A percentile compares a stretch with the other conserved stretches of the same genome.
Conservation (phyloP, 1,284 basidiomycete genomes). For the Jaminaea rosea region DNA sequence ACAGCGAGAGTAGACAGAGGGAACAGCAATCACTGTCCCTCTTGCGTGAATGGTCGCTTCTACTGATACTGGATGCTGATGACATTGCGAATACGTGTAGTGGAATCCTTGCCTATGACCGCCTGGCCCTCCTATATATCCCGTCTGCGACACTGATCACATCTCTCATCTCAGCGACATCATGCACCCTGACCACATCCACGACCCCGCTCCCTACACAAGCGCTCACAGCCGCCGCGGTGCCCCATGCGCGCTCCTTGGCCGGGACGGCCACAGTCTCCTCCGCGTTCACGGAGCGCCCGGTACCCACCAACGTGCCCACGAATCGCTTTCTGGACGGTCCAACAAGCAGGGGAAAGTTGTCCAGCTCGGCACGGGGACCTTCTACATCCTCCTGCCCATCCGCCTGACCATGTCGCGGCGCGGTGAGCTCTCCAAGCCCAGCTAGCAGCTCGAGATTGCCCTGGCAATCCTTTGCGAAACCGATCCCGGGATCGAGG, state of each 20-base stretch:
- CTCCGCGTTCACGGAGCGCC: no score
- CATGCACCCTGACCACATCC: slow-evolving; percentile 73
- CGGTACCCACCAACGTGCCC: no score
- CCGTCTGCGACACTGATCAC: slow-evolving; percentile 55
- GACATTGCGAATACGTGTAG: no score
- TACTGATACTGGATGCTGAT: no score
- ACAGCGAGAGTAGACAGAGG: no score
- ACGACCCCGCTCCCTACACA: slow-evolving; percentile 64
- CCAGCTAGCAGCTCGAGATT: slow-evolving; percentile 58
- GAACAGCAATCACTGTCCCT: no score
- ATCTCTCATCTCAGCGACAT: slow-evolving; percentile 63
- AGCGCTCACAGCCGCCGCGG: slow-evolving; percentile 67
- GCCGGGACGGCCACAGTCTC: slow-evolving; percentile 35
- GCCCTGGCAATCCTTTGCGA: slow-evolving; percentile 73
- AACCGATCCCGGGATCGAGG: slow-evolving; percentile 87
- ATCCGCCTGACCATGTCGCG: neutral
- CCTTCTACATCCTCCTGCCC: slow-evolving; percentile 2
- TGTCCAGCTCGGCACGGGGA: slow-evolving; percentile 21
- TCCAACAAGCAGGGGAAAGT: slow-evolving; percentile 37
- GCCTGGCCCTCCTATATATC: slow-evolving; percentile 30
- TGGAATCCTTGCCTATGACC: no score
- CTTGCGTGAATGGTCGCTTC: no score
- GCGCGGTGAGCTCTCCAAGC: slow-evolving; percentile 8
- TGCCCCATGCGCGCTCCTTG: slow-evolving; percentile 67
- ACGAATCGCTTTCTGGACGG: slow-evolving; percentile 41